These are phyloP conservation scores for Ambrosia trifida DNA, from an alignment of 129 eudicot species.

Conservation along the genomic window DNA sequence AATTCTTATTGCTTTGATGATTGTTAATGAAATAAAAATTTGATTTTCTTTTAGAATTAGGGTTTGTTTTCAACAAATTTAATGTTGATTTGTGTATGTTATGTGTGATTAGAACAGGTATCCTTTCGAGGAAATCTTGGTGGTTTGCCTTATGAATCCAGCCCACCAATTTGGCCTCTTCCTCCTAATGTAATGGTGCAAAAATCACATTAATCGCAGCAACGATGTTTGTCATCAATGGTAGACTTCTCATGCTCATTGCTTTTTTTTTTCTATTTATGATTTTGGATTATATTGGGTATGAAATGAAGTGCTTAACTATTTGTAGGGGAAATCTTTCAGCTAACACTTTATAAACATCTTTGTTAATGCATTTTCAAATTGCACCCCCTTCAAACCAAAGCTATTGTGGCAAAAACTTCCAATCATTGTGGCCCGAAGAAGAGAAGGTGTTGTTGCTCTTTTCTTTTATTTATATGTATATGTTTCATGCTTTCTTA, in stretches of 20 bases:
- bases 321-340: conserved; percentile 62
- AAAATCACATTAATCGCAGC: conserved; percentile 54
- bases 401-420: conserved; percentile 55
- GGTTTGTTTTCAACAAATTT: no score
- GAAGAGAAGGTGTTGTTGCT: conserved; percentile 63
- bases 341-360: conserved; percentile 49
- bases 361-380: conserved; percentile 43
- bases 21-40: no score
- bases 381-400: conserved; percentile 97
- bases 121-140: conserved; percentile 33
- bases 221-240: conserved; percentile 53
- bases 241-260: conserved; percentile 40
- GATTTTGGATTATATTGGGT: neutral
- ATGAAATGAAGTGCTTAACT: neutral
- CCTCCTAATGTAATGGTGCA: conserved; percentile 37
- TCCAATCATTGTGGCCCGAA: conserved; percentile 55
- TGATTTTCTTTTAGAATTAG: no score
- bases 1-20: no score
- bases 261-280: neutral
- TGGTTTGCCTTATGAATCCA: conserved; percentile 50
- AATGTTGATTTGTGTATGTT: no score
- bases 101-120: no score
- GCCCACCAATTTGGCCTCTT: conserved; percentile 32
- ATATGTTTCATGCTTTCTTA: neutral
- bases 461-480: conserved; percentile 6